Evolutionary conservation across 2,329 filamentous ascomycete genomes (phyloP).

Genomic region (Madurella fahalii): DNA sequence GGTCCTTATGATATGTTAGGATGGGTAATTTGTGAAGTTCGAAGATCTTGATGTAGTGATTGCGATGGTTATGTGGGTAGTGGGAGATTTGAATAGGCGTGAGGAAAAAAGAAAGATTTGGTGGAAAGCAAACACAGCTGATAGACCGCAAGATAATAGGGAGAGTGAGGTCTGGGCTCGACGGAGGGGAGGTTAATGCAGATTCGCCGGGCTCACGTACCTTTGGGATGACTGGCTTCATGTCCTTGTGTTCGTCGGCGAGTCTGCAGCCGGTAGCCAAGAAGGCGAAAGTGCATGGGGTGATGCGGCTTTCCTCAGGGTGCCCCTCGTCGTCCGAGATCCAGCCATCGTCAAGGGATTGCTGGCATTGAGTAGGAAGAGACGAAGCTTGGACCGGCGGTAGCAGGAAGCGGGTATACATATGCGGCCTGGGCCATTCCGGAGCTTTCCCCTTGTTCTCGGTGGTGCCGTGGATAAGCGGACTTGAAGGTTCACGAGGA

Average conservation of each 20-base stretch:
- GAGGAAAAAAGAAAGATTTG: too few relatives aligned
- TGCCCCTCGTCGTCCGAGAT: constrained; percentile 6
- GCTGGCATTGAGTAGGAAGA: not conserved
- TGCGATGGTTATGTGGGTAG: too few relatives aligned
- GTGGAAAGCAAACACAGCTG: too few relatives aligned
- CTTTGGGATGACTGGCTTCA: not conserved
- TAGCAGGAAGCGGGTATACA: not conserved
- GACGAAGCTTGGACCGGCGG: not conserved
- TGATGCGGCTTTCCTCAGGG: constrained; percentile 1
- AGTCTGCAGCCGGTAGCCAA: not conserved
- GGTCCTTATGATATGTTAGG: not conserved
- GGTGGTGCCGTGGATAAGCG: too few relatives aligned
- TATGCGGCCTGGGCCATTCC: not conserved
- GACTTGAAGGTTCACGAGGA: not conserved
- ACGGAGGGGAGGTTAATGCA: too few relatives aligned
- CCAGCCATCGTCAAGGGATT: constrained; percentile 1
- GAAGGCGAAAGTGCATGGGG: not conserved
- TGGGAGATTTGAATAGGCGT: too few relatives aligned
- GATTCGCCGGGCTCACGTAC: not conserved
- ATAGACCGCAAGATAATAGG: too few relatives aligned
- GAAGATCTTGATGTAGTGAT: not conserved
- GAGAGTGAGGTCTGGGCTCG: too few relatives aligned
- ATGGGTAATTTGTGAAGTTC: not conserved
- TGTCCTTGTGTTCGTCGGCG: not conserved
- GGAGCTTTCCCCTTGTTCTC: not conserved